phyloP scores from a whole-genome alignment of 805 yeast species.

The Saccharomycopsis sp. region DNA sequence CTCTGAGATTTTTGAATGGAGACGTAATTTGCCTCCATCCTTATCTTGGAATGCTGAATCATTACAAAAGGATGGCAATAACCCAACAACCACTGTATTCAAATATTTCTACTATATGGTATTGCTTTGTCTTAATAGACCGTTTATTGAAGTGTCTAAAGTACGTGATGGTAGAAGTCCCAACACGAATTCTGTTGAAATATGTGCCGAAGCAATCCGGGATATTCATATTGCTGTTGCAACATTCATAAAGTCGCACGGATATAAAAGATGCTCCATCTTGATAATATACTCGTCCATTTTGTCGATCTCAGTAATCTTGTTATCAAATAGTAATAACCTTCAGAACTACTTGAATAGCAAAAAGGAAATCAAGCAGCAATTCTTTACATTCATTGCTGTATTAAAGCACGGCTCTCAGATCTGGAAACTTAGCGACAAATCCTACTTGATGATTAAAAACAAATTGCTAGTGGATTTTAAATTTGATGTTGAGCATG shows the following conservation, averaged over 20 bases:
- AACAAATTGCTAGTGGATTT: constrained; percentile 27
- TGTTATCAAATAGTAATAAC: too few species aligned
- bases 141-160: constrained; percentile 6
- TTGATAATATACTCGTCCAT: constrained; percentile 43
- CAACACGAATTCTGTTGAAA: constrained; percentile 22
- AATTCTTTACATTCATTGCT: constrained; percentile 35
- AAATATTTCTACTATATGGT: constrained; percentile 54
- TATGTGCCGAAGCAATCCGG: constrained; percentile 36
- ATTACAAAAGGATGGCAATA: constrained; percentile 39
- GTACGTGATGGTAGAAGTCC: background rate
- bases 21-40: constrained; percentile 40
- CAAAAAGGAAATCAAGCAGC: constrained; percentile 20
- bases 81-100: constrained; percentile 48
- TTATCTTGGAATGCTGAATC: constrained; percentile 41
- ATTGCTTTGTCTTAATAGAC: constrained; percentile 34
- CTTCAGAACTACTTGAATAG: too few species aligned
- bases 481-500: constrained; percentile 19
- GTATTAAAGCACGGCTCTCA: constrained; percentile 37
- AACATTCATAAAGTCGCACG: constrained; percentile 35
- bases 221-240: constrained; percentile 36
- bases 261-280: constrained; percentile 37
- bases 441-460: constrained; percentile 37
- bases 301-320: too few species aligned
- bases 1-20: constrained; percentile 46
- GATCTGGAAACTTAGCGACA: constrained; percentile 43